Conservation (phyloP, 768 basidiomycete species). For the Zangia roseola region DNA sequence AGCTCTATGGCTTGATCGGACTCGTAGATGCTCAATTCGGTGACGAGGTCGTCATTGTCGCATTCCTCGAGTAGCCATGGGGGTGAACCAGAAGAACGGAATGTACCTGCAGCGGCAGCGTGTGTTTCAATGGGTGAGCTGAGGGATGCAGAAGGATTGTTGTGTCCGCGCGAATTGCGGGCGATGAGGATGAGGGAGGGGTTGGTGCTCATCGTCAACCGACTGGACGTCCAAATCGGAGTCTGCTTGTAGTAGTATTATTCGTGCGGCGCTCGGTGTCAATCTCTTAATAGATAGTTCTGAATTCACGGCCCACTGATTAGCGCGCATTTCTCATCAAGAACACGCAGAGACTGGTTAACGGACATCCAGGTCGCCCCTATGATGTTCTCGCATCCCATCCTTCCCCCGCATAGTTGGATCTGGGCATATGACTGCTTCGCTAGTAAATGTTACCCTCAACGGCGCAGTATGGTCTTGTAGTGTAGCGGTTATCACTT, state of each 20-base stretch:
- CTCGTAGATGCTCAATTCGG: conserved; percentile 65
- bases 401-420: too few species aligned
- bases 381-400: too few species aligned
- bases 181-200: conserved; percentile 89
- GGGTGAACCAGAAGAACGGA: conserved; percentile 76
- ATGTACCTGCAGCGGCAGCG: conserved; percentile 82
- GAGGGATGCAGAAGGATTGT: conserved; percentile 75
- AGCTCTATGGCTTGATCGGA: conserved; percentile 75
- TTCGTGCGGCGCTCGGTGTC: neutral
- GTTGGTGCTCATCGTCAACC: conserved; percentile 39
- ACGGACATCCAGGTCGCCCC: too few species aligned
- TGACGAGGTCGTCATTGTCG: conserved; percentile 66
- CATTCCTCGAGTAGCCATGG: conserved; percentile 79
- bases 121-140: conserved; percentile 87
- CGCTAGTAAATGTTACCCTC: too few species aligned
- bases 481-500: conserved; percentile 43
- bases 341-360: too few species aligned
- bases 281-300: too few species aligned
- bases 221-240: neutral
- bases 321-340: too few species aligned
- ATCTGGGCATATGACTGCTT: neutral
- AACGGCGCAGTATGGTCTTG: conserved; percentile 16
- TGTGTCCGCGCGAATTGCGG: conserved; percentile 73
- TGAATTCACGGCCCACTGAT: too few species aligned
- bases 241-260: neutral